Percentiles rank a stretch among this genome's conserved stretches.
Evolutionary conservation across 2,329 filamentous ascomycete species (phyloP).

Genomic region (Trichoderma aggressivum): DNA sequence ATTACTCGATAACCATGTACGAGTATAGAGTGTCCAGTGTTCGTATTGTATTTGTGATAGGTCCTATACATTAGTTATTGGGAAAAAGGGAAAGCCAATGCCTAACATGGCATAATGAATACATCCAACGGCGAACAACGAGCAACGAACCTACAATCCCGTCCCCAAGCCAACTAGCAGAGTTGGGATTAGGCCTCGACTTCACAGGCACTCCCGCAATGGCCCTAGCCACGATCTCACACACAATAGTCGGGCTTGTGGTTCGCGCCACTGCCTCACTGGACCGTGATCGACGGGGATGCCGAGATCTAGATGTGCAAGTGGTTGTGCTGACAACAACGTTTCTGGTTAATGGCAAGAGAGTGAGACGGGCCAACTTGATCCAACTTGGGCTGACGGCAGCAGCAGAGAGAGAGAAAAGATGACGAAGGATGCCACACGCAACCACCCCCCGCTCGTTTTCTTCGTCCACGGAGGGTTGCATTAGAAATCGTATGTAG

Average conservation of each 20-base stretch:
- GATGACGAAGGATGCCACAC: conserved; percentile 3
- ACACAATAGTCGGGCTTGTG: not conserved
- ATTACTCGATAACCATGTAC: not conserved
- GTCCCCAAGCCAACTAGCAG: not conserved
- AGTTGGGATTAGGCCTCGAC: not conserved
- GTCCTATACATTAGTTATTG: not conserved
- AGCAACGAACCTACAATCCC: not conserved
- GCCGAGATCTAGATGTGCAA: conserved; percentile 13
- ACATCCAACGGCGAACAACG: not conserved
- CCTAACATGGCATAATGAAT: not conserved
- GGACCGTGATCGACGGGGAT: conserved; percentile 9
- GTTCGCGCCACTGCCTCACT: conserved; percentile 2
- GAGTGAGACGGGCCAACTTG: not conserved
- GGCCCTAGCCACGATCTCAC: not conserved
- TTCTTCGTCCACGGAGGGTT: not conserved
- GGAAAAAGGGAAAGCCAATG: not conserved
- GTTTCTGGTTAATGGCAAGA: not conserved
- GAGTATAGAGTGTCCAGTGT: not conserved
- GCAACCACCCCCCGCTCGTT: not conserved
- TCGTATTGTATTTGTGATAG: not conserved
- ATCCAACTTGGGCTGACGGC: not conserved
- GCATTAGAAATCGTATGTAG: not conserved
- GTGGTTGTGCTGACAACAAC: not conserved
- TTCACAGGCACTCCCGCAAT: not conserved
- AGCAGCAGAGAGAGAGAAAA: not conserved